Evolutionary conservation across 139 green algal species (phyloP).

Genomic region (Microglena sp.): DNA sequence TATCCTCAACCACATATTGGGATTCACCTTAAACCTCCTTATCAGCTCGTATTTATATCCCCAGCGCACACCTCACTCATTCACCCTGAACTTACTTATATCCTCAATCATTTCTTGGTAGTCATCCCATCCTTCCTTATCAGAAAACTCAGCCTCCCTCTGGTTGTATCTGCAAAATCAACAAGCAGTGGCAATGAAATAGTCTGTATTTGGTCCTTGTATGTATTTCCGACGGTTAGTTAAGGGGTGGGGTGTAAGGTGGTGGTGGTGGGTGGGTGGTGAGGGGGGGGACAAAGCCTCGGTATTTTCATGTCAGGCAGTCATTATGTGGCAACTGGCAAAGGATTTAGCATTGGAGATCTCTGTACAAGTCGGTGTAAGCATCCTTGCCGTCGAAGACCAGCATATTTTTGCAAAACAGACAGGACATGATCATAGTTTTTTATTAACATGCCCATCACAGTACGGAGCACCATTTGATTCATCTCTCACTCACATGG

Average conservation of each 20-base stretch:
- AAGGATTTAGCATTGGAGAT: background rate
- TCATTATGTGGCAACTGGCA: background rate
- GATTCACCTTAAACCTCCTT: background rate
- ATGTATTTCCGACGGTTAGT: no score
- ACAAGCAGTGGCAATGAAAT: no score
- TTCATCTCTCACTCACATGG: conserved; percentile 46
- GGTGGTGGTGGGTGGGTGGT: background rate
- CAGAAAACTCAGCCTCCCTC: conserved; percentile 42
- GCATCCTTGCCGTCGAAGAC: no score
- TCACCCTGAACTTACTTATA: conserved; percentile 47
- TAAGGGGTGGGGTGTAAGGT: background rate
- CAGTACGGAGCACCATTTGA: no score
- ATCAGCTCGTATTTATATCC: no score
- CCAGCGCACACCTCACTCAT: no score
- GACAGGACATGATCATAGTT: no score
- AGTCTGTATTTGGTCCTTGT: no score
- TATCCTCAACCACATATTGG: no score
- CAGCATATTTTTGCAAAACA: no score
- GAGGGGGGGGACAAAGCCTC: background rate
- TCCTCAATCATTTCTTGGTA: conserved; percentile 68
- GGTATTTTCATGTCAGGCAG: background rate
- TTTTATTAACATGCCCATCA: no score
- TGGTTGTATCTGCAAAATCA: conserved; percentile 69
- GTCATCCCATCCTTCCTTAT: conserved; percentile 47
- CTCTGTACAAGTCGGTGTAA: background rate